These are phyloP conservation scores for Nicotiana tabacum DNA, from an alignment of 257 asterid species.

Conservation along the genomic window DNA sequence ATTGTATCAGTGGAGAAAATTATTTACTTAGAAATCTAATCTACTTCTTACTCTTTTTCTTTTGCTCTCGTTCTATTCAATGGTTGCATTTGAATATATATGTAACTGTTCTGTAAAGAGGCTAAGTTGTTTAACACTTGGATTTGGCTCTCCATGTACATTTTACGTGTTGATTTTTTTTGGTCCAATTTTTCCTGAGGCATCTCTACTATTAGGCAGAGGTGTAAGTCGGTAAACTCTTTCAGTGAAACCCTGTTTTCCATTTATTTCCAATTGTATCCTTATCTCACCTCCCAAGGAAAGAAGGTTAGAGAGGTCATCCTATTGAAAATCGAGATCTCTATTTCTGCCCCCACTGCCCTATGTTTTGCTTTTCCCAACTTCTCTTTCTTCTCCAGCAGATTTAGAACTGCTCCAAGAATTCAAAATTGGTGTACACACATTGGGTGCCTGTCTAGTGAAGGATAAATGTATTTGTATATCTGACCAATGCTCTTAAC, in stretches of 20 bases:
- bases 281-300: neutral
- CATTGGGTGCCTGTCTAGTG: neutral
- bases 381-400: neutral
- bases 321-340: neutral
- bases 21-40: neutral
- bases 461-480: neutral
- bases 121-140: neutral
- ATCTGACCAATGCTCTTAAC: neutral
- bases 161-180: neutral
- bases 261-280: neutral
- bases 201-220: neutral
- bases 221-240: neutral
- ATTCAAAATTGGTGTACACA: neutral
- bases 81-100: neutral
- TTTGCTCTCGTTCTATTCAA: neutral
- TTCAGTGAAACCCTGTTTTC: neutral
- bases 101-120: neutral
- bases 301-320: neutral
- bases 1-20: neutral
- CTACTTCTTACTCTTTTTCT: neutral
- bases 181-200: neutral
- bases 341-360: neutral
- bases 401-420: neutral
- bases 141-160: neutral
- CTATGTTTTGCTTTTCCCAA: neutral